Evolutionary conservation across 805 yeast genomes (phyloP).

Genomic region (Teunomyces stri): DNA sequence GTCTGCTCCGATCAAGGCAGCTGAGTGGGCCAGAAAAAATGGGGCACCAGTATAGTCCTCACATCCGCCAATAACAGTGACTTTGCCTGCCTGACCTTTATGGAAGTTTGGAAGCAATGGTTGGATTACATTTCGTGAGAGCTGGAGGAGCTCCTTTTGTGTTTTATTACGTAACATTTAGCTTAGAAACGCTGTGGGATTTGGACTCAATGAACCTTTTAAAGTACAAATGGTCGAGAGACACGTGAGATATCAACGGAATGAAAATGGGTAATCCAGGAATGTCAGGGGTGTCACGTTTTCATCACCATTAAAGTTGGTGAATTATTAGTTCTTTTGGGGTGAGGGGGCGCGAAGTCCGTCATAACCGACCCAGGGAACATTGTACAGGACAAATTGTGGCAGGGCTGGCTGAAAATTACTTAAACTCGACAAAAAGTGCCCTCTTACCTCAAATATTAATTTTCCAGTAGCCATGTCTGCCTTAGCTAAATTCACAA

Average conservation of each 20-base stretch:
- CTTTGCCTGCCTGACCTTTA: slow-evolving; percentile 90
- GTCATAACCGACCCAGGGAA: not conserved
- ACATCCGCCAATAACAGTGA: slow-evolving; percentile 89
- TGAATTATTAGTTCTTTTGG: not conserved
- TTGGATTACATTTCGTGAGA: slow-evolving; percentile 63
- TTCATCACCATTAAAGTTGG: not conserved
- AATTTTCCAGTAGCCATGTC: not conserved
- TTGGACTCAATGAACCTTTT: no score
- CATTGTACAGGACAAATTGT: not conserved
- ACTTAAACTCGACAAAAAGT: slow-evolving; percentile 1
- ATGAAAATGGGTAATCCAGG: no score
- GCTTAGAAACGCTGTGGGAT: no score
- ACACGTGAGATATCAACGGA: not conserved
- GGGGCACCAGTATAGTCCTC: slow-evolving; percentile 98
- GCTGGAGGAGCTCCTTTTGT: slow-evolving; percentile 44
- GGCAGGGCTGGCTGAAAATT: slow-evolving; percentile 4
- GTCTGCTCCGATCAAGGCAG: slow-evolving; percentile 84
- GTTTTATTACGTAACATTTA: slow-evolving; percentile 17
- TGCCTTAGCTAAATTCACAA: slow-evolving; percentile 20
- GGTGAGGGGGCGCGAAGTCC: not conserved
- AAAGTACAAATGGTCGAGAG: no score
- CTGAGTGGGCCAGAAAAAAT: slow-evolving; percentile 80
- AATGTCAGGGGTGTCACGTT: not conserved
- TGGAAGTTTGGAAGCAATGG: slow-evolving; percentile 70
- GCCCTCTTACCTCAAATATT: not conserved